Conservation (phyloP, 139 green algal genomes). For the Coelastrella sp. region DNA sequence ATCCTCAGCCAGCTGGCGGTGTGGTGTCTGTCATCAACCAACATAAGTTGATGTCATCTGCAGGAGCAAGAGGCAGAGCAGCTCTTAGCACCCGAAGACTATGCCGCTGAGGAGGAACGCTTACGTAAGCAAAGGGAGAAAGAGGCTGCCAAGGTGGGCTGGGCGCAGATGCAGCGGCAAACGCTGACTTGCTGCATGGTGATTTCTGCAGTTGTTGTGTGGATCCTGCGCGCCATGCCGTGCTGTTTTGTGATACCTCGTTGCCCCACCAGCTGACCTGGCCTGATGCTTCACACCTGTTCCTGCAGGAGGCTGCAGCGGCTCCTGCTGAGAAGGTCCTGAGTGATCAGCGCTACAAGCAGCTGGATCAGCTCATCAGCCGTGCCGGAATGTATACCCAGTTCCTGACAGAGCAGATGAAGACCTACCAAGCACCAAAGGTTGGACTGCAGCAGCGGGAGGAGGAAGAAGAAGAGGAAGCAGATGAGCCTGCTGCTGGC, state of each 20-base stretch:
- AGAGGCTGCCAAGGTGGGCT: background rate
- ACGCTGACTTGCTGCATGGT: too few relatives aligned
- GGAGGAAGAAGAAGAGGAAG: slow-evolving; percentile 1
- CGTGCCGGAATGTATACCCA: slow-evolving; percentile 87
- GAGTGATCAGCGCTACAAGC: slow-evolving; percentile 63
- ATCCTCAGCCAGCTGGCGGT: background rate
- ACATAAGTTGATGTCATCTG: background rate
- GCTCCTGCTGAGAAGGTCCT: slow-evolving; percentile 57
- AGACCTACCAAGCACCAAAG: slow-evolving; percentile 31
- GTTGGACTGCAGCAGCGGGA: background rate
- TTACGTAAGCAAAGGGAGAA: slow-evolving; percentile 69
- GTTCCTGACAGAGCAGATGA: slow-evolving; percentile 91
- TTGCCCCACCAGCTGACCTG: too few relatives aligned
- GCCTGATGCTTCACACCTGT: background rate
- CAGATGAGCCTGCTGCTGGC: slow-evolving; percentile 23
- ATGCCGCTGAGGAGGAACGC: slow-evolving; percentile 74
- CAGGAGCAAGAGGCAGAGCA: slow-evolving; percentile 69
- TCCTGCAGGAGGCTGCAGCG: background rate
- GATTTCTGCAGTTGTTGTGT: too few relatives aligned
- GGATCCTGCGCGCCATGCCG: background rate
- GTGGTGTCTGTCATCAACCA: too few relatives aligned
- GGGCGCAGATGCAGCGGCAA: too few relatives aligned
- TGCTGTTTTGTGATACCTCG: background rate
- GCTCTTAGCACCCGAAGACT: slow-evolving; percentile 62
- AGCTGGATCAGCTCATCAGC: slow-evolving; percentile 85